phyloP scores from a whole-genome alignment of 2,329 filamentous ascomycete genomes.

The Fusarium chuoi region DNA sequence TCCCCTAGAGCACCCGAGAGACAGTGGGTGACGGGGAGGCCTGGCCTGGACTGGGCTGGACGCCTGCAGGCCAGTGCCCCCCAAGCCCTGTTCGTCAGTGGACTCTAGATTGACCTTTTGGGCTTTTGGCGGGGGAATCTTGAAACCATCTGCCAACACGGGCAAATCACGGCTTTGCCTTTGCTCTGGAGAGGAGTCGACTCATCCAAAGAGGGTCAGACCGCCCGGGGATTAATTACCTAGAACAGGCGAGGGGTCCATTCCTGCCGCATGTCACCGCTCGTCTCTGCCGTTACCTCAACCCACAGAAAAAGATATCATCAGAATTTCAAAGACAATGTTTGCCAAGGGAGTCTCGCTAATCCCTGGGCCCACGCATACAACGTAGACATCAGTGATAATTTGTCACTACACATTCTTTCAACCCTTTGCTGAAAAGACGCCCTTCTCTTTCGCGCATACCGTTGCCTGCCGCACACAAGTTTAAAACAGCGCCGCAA shows the following conservation, averaged over 20 bases:
- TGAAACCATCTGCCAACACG: conserved; percentile 16
- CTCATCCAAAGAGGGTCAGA: conserved; percentile 3
- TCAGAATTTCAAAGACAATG: conserved; percentile 13
- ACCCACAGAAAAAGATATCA: conserved; percentile 38
- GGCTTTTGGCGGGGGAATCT: conserved; percentile 9
- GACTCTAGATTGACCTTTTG: neutral
- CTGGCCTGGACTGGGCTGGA: neutral
- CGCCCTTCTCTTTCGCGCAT: neutral
- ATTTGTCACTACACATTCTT: neutral
- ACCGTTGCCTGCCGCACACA: conserved; percentile 13
- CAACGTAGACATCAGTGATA: neutral
- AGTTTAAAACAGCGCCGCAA: neutral
- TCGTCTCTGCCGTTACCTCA: conserved; percentile 37
- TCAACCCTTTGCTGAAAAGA: neutral
- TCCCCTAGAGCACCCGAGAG: neutral
- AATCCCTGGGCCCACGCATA: conserved; percentile 1
- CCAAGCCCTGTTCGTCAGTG: conserved; percentile 8
- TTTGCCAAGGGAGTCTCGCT: conserved; percentile 8
- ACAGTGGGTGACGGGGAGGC: neutral
- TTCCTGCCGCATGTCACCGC: conserved; percentile 47
- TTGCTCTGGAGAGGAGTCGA: neutral
- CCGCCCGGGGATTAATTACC: conserved; percentile 21
- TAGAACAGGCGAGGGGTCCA: conserved; percentile 6
- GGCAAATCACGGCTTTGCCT: conserved; percentile 26
- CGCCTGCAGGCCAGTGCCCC: neutral